Evolutionary conservation across 2,329 filamentous ascomycete species (phyloP).

Genomic region (Alternaria sp.): DNA sequence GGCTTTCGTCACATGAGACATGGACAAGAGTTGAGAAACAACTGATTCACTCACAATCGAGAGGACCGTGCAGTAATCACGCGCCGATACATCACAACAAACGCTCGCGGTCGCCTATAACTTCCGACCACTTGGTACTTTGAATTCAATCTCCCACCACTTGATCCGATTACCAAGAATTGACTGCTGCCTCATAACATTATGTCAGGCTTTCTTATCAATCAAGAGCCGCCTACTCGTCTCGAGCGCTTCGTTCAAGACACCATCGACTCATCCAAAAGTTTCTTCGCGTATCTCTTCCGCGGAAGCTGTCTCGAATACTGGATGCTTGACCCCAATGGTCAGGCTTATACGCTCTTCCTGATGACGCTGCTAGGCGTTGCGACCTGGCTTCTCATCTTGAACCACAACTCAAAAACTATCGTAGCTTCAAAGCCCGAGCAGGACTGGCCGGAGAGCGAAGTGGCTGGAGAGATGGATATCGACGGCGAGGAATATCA

Average conservation of each 20-base stretch:
- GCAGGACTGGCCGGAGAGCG: background rate
- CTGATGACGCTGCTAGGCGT: background rate
- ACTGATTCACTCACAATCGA: background rate
- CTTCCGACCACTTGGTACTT: no score
- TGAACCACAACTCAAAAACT: background rate
- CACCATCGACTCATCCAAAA: background rate
- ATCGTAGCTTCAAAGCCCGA: no score
- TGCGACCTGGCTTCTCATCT: background rate
- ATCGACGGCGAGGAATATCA: background rate
- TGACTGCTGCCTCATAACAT: background rate
- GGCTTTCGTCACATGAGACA: background rate
- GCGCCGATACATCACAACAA: background rate
- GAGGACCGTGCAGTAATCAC: background rate
- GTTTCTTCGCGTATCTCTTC: background rate
- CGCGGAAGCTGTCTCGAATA: background rate
- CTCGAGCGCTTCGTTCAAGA: background rate
- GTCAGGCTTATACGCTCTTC: background rate
- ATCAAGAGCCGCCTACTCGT: background rate
- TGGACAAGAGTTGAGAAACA: background rate
- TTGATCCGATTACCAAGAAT: background rate
- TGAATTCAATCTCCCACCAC: background rate
- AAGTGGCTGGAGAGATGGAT: background rate
- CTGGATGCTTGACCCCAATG: background rate
- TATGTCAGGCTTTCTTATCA: background rate
- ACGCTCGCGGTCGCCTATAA: background rate